A percentile compares a stretch with the other conserved stretches of the same genome.
Conservation (phyloP, 75 land plant species). For the Azolla pinnata region DNA sequence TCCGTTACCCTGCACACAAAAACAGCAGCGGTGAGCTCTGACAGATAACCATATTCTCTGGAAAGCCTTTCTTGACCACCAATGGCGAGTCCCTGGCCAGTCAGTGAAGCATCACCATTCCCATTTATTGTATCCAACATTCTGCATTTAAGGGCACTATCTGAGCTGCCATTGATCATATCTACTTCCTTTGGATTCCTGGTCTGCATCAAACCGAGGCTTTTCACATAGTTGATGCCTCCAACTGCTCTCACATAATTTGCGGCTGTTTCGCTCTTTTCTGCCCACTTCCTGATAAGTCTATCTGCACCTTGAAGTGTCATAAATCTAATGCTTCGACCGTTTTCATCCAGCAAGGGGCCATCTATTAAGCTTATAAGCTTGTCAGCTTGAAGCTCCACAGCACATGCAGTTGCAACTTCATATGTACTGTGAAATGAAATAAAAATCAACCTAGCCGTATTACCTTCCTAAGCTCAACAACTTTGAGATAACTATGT, state of each 20-base stretch:
- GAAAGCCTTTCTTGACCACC: constrained; percentile 80
- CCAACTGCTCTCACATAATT: constrained; percentile 81
- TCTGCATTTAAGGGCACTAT: background rate
- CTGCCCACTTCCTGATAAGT: constrained; percentile 56
- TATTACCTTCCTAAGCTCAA: no score
- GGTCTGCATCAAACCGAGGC: constrained; percentile 10
- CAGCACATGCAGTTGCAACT: constrained; percentile 98
- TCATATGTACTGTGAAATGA: constrained; percentile 80
- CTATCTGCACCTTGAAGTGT: constrained; percentile 78
- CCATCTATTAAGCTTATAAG: constrained; percentile 82
- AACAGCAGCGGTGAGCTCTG: constrained; percentile 92
- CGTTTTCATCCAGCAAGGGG: constrained; percentile 62
- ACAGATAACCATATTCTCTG: constrained; percentile 61
- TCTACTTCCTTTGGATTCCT: background rate
- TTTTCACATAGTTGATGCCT: constrained; percentile 8
- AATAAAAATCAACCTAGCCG: no score
- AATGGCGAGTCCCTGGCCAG: constrained; percentile 79
- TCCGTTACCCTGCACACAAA: constrained; percentile 79
- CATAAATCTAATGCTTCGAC: constrained; percentile 60
- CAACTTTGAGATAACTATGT: no score
- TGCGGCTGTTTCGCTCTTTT: constrained; percentile 84
- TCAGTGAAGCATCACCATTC: background rate
- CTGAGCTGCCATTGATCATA: constrained; percentile 1
- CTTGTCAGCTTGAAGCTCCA: constrained; percentile 85
- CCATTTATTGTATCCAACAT: background rate